Evolutionary conservation across 2,329 filamentous ascomycete species (phyloP), one percentile per base, ranked within the genome.

Genomic region (Microdochium bolleyi): DNA sequence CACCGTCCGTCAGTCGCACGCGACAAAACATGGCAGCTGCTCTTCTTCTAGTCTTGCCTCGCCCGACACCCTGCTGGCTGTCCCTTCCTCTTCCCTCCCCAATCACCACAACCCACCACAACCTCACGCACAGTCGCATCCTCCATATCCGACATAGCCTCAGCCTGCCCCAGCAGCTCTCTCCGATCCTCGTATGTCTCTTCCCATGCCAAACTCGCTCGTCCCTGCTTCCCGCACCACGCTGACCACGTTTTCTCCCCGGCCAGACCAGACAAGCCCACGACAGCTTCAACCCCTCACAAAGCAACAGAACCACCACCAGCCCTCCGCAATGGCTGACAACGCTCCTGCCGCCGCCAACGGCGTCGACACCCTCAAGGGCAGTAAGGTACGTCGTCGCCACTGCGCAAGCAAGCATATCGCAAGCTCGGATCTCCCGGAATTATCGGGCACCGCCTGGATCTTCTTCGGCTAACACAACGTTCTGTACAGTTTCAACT

Each of bases 321-420:
- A 53, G 49, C 52, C 55, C 48, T 22, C 59, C 60, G 62, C 60
- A 61, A 77, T 77, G 73, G 68, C 74, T 55, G 70, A 73, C 61
- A 65, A 69, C 60, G 67, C 69, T 59, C 60, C 65, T 58, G 62
- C 62, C 63, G 65, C 68, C 63, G 65, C 68, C 67, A 79, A 78
- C 67, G 76, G 75, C 64, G 24, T 21, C 56, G 69, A 78, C 58
- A 64, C 68, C 58, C 69, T 77, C 62, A 79, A 78, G 67, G 70
- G 66, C 63, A 80, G 78, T 82, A 72, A 70, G 78, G 78, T 78
- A 62, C 53, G 74, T 70, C 27, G 11, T 30, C 5, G 27, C 27
- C 27, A n/a, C n/a, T n/a, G n/a, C n/a, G n/a, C n/a, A n/a, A n/a
- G n/a, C n/a, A n/a, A n/a, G n/a, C n/a, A n/a, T n/a, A n/a, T n/a